Base-by-base conservation (phyloP, 2,329 filamentous ascomycete genomes). In the Metarhizium anisopliae region DNA sequence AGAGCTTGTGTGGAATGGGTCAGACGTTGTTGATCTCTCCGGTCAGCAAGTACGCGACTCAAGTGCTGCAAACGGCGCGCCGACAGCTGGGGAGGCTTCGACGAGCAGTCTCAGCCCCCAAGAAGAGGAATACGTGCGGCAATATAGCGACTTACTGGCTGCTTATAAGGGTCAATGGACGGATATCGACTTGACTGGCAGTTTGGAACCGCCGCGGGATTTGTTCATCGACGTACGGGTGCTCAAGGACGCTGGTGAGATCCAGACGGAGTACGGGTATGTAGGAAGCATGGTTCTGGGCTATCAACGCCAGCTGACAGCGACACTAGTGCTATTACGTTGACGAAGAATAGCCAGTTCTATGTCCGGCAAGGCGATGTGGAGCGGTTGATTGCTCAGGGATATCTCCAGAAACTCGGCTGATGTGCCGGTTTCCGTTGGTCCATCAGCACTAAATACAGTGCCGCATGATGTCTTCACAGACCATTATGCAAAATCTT, bases 121-220 rank as follows among this genome's bases (percentile, higher is more conserved):
- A 68, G 94, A 99, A 70, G 92, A 96, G 70, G 94, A 97, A 64
- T 99, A 96, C 67, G 89, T 96, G 56, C 81, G 93, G 58, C 87
- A 92, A 66, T 99, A 96, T 67, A 86, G 87, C 61, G 92, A 99
- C 66, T 77, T 99, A 61, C 75, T 99, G 55, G 90, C 93, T n/a
- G 90, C 91, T 2, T 96, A 95, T 72, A 99, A 99, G 70, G 94
- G 94, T 1, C 91, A 96, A 66, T 99, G 93, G 93, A 97, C 93
- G 20, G 94, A 99, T 68, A 88, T 99, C 62, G 94, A 99, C 71
- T 76, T 99, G 55, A 96, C 94, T 2, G 94, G 94, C 36, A 94
- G 89, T 66, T 76, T 99, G 67, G 91, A 96, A 67, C 94, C 94
- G 29, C 94, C 94, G n/a, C 84, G 84, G 63, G 94, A 99, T 72